Base-by-base conservation (phyloP, 1,284 basidiomycete genomes). In the Apiotrichum montevideense region DNA sequence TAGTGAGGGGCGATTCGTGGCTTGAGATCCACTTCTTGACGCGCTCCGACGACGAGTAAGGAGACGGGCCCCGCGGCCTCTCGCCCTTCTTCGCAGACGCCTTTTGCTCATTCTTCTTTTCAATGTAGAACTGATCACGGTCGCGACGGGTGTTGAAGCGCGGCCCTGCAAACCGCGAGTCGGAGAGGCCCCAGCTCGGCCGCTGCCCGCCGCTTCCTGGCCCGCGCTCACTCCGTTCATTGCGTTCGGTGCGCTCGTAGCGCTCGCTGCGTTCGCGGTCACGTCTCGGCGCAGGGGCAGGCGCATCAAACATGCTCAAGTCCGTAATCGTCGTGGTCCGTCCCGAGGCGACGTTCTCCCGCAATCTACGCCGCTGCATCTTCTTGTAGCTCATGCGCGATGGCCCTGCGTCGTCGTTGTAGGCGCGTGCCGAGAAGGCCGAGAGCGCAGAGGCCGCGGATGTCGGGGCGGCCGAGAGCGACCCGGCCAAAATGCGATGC, bases 21-120 rank as follows among this genome's bases (percentile, higher is more conserved):
- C 59, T 57, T 6, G 56, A 49, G 37, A 71, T 64, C 63, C 62
- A 66, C 14, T 54, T 52, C 8, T 61, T 59, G 10, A 72, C 34
- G 29, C 57, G 53, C 11, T 47, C 40, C 15, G 58, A 54, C 35
- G 41, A 43, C 40, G n/a, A 21, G 52, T 52, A 60, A 7, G 58
- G 49, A 11, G 52, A 39, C 47, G 34, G 47, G 6, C 8, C 34
- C 37, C 39, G 9, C n/a, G 8, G 35, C 3, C 15, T 6, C 6
- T 6, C 6, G 3, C 35, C 35, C 13, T 39, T 13, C 15, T n/a
- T 8, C 10, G 6, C 11, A 8, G 8, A 6, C 15, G n/a, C 35
- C 9, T 15, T 32, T n/a, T 49, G 33, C 14, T 6, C 6, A 4
- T 13, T 21, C n/a, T 14, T 14, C 47, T 40, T 49, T 3, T 49